Percentiles rank a stretch among this genome's conserved stretches.
phyloP scores from a whole-genome alignment of 805 yeast species.

The Torulaspora maleeae region DNA sequence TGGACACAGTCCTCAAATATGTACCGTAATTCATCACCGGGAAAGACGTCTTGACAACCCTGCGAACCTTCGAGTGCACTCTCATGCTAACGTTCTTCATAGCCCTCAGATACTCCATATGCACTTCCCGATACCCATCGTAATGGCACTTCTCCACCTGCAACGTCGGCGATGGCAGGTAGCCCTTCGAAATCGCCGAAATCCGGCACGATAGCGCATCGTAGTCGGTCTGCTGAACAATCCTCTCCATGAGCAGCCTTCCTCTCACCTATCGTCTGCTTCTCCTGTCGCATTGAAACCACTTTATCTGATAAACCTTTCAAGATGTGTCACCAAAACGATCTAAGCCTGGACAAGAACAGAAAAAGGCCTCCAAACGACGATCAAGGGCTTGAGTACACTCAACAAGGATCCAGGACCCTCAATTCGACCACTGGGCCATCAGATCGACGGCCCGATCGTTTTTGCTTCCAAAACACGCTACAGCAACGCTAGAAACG shows the following conservation, averaged over 20 bases:
- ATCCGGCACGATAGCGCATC: slow-evolving; percentile 67
- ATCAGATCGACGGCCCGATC: no score
- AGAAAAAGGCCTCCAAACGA: background rate
- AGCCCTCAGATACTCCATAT: slow-evolving; percentile 21
- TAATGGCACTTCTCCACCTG: slow-evolving; percentile 13
- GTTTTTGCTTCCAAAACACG: no score
- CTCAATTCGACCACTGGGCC: no score
- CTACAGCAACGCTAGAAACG: no score
- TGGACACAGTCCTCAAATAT: slow-evolving; percentile 52
- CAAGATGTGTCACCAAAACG: background rate
- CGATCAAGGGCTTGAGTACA: background rate
- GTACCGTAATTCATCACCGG: slow-evolving; percentile 74
- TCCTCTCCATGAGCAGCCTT: slow-evolving; percentile 19
- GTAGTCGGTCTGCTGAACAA: slow-evolving; percentile 48
- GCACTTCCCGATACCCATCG: slow-evolving; percentile 19
- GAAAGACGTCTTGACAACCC: slow-evolving; percentile 35
- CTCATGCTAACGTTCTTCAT: slow-evolving; percentile 22
- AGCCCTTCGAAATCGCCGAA: slow-evolving; percentile 47
- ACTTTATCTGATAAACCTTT: background rate
- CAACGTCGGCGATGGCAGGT: slow-evolving; percentile 40
- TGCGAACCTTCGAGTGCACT: slow-evolving; percentile 19
- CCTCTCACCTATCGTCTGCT: background rate
- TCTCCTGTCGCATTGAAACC: background rate
- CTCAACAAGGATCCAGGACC: no score
- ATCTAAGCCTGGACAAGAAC: background rate